Percentiles rank a stretch among this genome's conserved stretches.
Evolutionary conservation across 768 basidiomycete species (phyloP).

Genomic region (Suillus discolor): DNA sequence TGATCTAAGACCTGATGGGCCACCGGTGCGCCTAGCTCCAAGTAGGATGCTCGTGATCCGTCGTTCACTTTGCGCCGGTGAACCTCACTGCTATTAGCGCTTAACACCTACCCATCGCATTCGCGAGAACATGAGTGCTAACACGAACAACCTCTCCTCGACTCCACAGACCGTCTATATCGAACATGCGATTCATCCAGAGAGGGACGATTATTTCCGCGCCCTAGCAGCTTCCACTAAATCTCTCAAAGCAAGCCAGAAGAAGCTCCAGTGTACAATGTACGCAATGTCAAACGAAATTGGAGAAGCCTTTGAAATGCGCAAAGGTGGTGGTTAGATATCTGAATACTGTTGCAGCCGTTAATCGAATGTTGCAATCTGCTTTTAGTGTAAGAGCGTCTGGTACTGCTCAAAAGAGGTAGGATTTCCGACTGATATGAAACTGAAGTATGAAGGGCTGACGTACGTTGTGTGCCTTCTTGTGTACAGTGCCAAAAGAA

Average conservation of each 20-base stretch:
- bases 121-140: not conserved
- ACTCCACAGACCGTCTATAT: not conserved
- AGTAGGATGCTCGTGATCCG: too few relatives aligned
- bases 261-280: slow-evolving; percentile 8
- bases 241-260: not conserved
- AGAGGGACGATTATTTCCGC: not conserved
- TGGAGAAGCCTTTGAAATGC: slow-evolving; percentile 15
- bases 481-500: slow-evolving; percentile 17
- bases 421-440: not conserved
- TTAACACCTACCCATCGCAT: too few relatives aligned
- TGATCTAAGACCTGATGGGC: too few relatives aligned
- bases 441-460: not conserved
- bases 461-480: not conserved
- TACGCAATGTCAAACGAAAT: slow-evolving; percentile 16
- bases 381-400: slow-evolving; percentile 19
- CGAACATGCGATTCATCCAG: not conserved
- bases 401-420: slow-evolving; percentile 23
- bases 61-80: too few relatives aligned
- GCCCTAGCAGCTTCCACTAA: not conserved
- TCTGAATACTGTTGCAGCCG: not conserved
- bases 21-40: too few relatives aligned
- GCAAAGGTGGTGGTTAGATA: slow-evolving; percentile 4
- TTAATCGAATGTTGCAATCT: not conserved
- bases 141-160: not conserved
- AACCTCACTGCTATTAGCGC: too few relatives aligned